These are phyloP conservation scores for Plasmopara muralis DNA, from an alignment of 352 stramenopile species.

Conservation along the genomic window DNA sequence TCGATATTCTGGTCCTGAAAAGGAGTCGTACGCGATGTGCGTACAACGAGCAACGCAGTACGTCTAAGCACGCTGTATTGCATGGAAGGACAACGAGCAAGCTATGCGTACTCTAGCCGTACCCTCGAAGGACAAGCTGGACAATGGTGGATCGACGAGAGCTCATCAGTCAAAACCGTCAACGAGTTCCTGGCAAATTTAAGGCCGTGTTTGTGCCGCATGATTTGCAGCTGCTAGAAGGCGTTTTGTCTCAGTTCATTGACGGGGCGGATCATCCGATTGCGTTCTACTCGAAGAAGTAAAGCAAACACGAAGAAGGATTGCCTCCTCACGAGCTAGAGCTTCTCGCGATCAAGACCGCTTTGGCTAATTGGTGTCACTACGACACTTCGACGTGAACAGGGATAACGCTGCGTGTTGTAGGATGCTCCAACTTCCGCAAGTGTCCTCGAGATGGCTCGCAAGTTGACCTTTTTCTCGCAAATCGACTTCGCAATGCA, in stretches of 20 bases:
- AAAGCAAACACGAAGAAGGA: background rate
- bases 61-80: too few relatives aligned
- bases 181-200: too few relatives aligned
- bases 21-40: too few relatives aligned
- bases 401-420: constrained; percentile 2
- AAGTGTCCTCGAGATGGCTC: background rate
- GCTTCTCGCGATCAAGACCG: background rate
- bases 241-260: background rate
- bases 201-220: too few relatives aligned
- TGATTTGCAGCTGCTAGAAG: too few relatives aligned
- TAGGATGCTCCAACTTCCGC: background rate
- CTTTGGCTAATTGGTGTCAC: background rate
- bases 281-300: constrained; percentile 2
- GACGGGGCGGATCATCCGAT: constrained; percentile 3
- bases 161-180: too few relatives aligned
- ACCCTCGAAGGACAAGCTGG: too few relatives aligned
- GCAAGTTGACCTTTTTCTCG: background rate
- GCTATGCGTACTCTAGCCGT: too few relatives aligned
- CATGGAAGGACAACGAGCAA: too few relatives aligned
- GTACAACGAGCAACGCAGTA: too few relatives aligned
- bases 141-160: too few relatives aligned
- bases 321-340: constrained; percentile 4
- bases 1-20: too few relatives aligned
- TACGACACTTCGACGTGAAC: background rate
- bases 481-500: background rate